A percentile compares a stretch with the other conserved stretches of the same genome.
Conservation (phyloP, 176 grass and related monocot genomes). For the Eleusine indica region DNA sequence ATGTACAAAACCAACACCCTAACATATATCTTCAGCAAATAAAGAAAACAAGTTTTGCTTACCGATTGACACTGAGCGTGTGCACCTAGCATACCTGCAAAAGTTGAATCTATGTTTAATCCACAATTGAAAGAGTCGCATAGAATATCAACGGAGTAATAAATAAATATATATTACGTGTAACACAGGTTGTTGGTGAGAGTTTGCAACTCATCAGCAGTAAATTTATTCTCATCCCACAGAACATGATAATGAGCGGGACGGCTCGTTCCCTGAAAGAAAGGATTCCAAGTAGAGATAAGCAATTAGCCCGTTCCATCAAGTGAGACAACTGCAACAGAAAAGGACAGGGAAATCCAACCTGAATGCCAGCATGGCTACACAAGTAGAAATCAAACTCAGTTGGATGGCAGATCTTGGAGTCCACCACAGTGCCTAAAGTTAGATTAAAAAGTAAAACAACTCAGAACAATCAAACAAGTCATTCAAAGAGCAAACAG, state of each 20-base stretch:
- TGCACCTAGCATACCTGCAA: slow-evolving; percentile 84
- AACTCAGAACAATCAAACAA: not conserved
- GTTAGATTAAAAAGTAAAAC: not conserved
- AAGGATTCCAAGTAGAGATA: slow-evolving; percentile 7
- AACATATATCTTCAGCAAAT: not conserved
- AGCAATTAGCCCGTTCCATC: slow-evolving; percentile 17
- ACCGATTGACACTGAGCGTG: slow-evolving; percentile 86
- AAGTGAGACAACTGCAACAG: slow-evolving; percentile 27
- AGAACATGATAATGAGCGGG: slow-evolving; percentile 97
- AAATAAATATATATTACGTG: slow-evolving; percentile 60
- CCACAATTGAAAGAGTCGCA: not conserved
- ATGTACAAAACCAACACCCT: not conserved
- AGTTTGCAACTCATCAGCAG: slow-evolving; percentile 83
- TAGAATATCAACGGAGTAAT: not conserved
- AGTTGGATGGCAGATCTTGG: slow-evolving; percentile 96
- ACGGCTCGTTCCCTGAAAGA: slow-evolving; percentile 82
- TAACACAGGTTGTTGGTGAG: slow-evolving; percentile 97
- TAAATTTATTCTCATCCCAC: slow-evolving; percentile 99
- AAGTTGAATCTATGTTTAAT: slow-evolving; percentile 17
- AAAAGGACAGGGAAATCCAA: slow-evolving; percentile 5
- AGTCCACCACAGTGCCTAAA: slow-evolving; percentile 88
- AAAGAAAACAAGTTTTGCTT: slow-evolving; percentile 3
- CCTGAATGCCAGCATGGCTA: slow-evolving; percentile 99
- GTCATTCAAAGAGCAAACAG: not conserved
- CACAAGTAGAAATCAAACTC: slow-evolving; percentile 97